Conservation (phyloP, 2,329 filamentous ascomycete genomes). For the Zasmidium angulare region DNA sequence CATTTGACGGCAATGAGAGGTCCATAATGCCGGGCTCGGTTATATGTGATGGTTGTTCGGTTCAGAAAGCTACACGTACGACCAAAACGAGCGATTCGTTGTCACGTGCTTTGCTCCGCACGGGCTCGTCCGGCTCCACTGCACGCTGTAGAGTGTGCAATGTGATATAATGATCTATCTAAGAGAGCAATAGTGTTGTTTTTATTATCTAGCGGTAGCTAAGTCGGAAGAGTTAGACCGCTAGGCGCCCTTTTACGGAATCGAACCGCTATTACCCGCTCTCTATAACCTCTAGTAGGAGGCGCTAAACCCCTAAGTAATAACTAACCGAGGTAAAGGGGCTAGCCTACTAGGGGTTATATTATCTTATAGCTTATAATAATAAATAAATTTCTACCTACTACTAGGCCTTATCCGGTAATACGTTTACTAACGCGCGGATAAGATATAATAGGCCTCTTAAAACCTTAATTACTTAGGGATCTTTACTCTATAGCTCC, state of each 20-base stretch:
- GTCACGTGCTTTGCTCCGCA: too few species aligned
- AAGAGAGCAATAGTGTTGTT: not conserved
- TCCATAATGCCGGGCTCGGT: too few species aligned
- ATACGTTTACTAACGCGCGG: too few species aligned
- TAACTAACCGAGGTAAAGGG: not conserved
- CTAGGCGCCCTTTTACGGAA: not conserved
- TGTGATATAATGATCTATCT: too few species aligned
- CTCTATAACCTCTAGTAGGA: not conserved
- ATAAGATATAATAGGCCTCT: not conserved
- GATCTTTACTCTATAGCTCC: not conserved
- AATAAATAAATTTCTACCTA: not conserved
- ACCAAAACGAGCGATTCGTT: too few species aligned
- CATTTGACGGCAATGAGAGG: too few species aligned
- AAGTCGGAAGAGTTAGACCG: not conserved
- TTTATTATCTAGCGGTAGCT: not conserved
- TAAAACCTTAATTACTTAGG: not conserved
- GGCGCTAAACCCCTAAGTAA: too few species aligned
- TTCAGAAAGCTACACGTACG: too few species aligned
- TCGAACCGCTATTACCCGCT: conserved; percentile 1
- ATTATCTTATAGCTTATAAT: not conserved
- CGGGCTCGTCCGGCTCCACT: too few species aligned
- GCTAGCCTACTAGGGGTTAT: not conserved
- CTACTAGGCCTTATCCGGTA: not conserved
- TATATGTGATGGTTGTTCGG: too few species aligned
- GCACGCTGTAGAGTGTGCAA: too few species aligned